phyloP scores from a whole-genome alignment of 2,329 filamentous ascomycete species.

The Penicillium sp. region DNA sequence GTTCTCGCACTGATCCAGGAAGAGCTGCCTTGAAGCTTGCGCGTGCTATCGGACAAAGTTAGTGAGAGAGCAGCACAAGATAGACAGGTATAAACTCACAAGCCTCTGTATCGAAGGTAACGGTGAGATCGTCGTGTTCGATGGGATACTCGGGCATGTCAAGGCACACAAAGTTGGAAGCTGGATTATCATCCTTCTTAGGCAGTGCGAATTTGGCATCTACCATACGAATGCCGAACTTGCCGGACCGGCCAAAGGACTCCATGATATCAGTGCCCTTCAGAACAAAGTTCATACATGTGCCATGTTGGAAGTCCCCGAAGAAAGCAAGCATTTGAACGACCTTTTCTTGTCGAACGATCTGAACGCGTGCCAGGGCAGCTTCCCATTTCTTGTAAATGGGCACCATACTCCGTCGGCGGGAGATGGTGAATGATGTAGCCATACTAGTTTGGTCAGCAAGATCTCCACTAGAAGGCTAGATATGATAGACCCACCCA shows the following conservation, averaged over 20 bases:
- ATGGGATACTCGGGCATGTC: constrained; percentile 86
- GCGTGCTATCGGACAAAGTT: constrained; percentile 33
- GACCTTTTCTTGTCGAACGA: constrained; percentile 73
- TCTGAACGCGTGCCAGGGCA: constrained; percentile 72
- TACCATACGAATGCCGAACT: constrained; percentile 73
- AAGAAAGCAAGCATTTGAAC: constrained; percentile 83
- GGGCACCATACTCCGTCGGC: constrained; percentile 83
- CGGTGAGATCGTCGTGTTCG: constrained; percentile 87
- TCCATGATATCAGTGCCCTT: constrained; percentile 84
- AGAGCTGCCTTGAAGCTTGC: constrained; percentile 39
- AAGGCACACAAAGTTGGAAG: constrained; percentile 75
- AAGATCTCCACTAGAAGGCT: constrained; percentile 1
- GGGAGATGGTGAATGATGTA: constrained; percentile 74
- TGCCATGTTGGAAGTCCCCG: constrained; percentile 80
- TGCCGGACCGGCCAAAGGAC: constrained; percentile 61
- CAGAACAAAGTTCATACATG: constrained; percentile 84
- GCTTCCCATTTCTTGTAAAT: constrained; percentile 96
- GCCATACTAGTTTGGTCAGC: constrained; percentile 54
- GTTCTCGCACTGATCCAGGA: constrained; percentile 41
- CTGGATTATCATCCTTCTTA: constrained; percentile 51
- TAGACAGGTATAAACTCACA: constrained; percentile 56
- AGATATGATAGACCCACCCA: constrained; percentile 40
- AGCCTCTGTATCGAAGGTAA: constrained; percentile 76
- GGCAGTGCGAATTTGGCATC: constrained; percentile 90
- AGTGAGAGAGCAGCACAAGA: not conserved